phyloP scores from a whole-genome alignment of 2,329 filamentous ascomycete species.

The Microthyrium microscopicum region DNA sequence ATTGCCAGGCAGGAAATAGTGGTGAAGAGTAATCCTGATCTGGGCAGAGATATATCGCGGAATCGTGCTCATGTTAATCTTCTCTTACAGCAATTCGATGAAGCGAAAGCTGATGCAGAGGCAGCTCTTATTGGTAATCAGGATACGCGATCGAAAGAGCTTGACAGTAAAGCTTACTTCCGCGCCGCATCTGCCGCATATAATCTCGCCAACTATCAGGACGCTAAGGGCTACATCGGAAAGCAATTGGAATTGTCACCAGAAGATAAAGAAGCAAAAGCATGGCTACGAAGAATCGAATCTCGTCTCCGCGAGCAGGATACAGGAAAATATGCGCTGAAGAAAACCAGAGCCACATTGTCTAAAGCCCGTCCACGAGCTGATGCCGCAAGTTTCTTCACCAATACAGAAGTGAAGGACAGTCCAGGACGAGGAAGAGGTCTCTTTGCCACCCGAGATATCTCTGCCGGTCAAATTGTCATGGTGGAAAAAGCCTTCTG shows the following conservation, averaged over 20 bases:
- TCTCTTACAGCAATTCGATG: constrained; percentile 15
- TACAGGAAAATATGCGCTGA: constrained; percentile 7
- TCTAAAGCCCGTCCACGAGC: constrained; percentile 10
- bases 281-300: constrained; percentile 2
- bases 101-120: constrained; percentile 17
- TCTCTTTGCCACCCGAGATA: constrained; percentile 23
- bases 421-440: constrained; percentile 23
- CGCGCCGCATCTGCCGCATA: constrained; percentile 11
- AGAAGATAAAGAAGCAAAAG: constrained; percentile 8
- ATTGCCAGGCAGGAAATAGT: background rate
- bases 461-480: constrained; percentile 25
- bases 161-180: constrained; percentile 12
- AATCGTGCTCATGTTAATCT: constrained; percentile 20
- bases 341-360: constrained; percentile 1
- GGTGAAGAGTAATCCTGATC: background rate
- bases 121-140: constrained; percentile 14
- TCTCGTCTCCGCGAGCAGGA: constrained; percentile 9
- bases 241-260: constrained; percentile 8
- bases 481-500: constrained; percentile 27
- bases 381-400: constrained; percentile 21
- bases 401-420: constrained; percentile 17
- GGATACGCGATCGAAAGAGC: constrained; percentile 14
- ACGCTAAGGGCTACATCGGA: constrained; percentile 9
- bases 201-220: constrained; percentile 9
- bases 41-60: constrained; percentile 18